phyloP scores from a whole-genome alignment of 2,329 filamentous ascomycete species.

The Claviceps sp. region DNA sequence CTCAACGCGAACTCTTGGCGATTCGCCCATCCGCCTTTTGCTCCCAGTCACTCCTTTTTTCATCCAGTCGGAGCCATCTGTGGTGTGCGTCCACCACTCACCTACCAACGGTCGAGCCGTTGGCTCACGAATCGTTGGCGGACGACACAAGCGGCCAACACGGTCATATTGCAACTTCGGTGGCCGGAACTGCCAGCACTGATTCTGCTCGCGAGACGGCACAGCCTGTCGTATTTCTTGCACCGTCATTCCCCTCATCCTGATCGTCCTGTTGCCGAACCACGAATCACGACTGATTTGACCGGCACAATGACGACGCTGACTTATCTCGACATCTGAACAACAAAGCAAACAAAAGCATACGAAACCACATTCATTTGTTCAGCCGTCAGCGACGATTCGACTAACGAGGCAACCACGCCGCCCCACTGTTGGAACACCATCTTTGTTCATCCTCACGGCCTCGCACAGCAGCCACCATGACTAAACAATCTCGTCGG shows the following conservation, averaged over 20 bases:
- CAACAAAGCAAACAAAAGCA: background rate
- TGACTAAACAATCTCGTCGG: slow-evolving; percentile 22
- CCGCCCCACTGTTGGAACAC: slow-evolving; percentile 8
- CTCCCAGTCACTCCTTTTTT: slow-evolving; percentile 4
- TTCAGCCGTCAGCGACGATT: slow-evolving; percentile 1
- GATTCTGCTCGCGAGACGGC: background rate
- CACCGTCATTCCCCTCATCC: background rate
- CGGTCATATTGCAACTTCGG: background rate
- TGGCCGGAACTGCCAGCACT: background rate
- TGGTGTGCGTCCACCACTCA: background rate
- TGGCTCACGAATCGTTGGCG: background rate
- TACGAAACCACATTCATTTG: slow-evolving; percentile 6
- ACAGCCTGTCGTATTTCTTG: background rate
- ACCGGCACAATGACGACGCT: slow-evolving; percentile 6
- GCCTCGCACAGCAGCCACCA: slow-evolving; percentile 12
- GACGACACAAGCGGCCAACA: background rate
- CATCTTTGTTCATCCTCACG: slow-evolving; percentile 7
- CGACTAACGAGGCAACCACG: background rate
- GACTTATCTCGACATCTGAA: background rate
- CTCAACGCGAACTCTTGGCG: background rate
- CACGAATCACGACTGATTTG: background rate
- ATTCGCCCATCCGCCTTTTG: background rate
- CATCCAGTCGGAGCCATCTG: background rate
- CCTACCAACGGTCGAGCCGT: background rate
- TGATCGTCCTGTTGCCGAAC: background rate